These are phyloP conservation scores for Penstemon barbatus DNA, from an alignment of 257 asterid genomes.

Conservation along the genomic window DNA sequence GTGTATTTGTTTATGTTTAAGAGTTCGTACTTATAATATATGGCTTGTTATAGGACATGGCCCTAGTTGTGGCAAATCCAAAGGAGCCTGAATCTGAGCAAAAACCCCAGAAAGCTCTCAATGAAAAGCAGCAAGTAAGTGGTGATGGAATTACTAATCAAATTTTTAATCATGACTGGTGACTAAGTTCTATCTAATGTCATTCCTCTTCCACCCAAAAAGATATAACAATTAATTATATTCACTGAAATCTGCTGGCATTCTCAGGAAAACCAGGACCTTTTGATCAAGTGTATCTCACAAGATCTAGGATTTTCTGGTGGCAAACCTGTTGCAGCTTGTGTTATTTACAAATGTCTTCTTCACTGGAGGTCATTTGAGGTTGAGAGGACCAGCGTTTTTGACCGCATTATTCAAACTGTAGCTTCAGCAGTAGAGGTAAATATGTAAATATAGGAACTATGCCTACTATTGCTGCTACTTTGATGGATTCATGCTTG, in stretches of 20 bases:
- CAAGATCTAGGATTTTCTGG: conserved; percentile 94
- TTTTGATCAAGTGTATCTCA: conserved; percentile 86
- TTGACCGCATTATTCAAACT: conserved; percentile 88
- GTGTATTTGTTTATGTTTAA: conserved; percentile 15
- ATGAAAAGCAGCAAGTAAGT: conserved; percentile 73
- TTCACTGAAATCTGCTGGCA: conserved; percentile 28
- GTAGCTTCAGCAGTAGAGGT: conserved; percentile 93
- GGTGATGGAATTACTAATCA: conserved; percentile 22
- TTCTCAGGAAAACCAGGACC: conserved; percentile 91
- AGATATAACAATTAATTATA: background rate
- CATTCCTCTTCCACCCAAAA: conserved; percentile 19
- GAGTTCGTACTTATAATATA: conserved; percentile 17
- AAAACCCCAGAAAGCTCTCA: conserved; percentile 72
- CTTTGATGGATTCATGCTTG: conserved; percentile 13
- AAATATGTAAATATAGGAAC: conserved; percentile 20
- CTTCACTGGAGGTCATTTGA: conserved; percentile 99
- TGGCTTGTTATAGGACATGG: conserved; percentile 48
- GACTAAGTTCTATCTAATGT: conserved; percentile 10
- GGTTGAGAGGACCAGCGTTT: conserved; percentile 95
- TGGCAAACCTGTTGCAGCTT: conserved; percentile 96
- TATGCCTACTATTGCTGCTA: conserved; percentile 11
- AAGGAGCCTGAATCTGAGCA: conserved; percentile 68
- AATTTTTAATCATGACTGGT: conserved; percentile 2
- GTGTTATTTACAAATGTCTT: conserved; percentile 92
- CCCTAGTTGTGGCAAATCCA: conserved; percentile 50